Evolutionary conservation across 345 rosid species (phyloP), one percentile per base, ranked within the genome.

Genomic region (Syzygium aromaticum): DNA sequence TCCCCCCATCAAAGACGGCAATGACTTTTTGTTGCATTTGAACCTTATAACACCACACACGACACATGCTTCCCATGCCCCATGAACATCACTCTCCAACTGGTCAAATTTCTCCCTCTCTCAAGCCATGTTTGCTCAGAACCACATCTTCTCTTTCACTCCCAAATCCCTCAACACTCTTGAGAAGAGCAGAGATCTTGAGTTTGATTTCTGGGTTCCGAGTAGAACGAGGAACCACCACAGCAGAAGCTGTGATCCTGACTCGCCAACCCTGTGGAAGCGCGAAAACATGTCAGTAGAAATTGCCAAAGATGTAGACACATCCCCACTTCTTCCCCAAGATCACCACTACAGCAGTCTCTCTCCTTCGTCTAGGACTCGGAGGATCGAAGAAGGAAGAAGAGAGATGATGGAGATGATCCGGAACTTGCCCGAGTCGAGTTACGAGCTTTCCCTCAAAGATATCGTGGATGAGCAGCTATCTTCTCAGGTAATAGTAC

Each of bases 401-500:
- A 94, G 84, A 88, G 89, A 93, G 92, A 92, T 94, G n/a, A 93
- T 93, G 95, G 92, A 92, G 89, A 93, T 89, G 92, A 86, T 93
- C 73, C 83, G 77, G 16, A 63, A 86, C 88, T 84, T 94, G 93
- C 95, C 95, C 0, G 95, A 93, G 86, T 88, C 91, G 3, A 78
- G 86, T 77, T 91, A 89, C 85, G 96, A 94, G 86, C 95, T 94
- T 57, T 93, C 95, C 33, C 67, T 94, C 30, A 93, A 92, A 89
- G 95, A 93, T 89, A 86, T 93, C 23, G 95, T 94, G 77, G 94
- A 90, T 54, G 89, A 88, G 85, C 88, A 88, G 57, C 85, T 0
- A 73, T 19, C 82, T 38, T 38, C 22, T 14, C 25, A 73, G 82
- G 82, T 73, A 73, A 40, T 19, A 3, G 15, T 38, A 27, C 46